phyloP scores from a whole-genome alignment of 495 filamentous ascomycete genomes.

The Chaetomium cochliodes region DNA sequence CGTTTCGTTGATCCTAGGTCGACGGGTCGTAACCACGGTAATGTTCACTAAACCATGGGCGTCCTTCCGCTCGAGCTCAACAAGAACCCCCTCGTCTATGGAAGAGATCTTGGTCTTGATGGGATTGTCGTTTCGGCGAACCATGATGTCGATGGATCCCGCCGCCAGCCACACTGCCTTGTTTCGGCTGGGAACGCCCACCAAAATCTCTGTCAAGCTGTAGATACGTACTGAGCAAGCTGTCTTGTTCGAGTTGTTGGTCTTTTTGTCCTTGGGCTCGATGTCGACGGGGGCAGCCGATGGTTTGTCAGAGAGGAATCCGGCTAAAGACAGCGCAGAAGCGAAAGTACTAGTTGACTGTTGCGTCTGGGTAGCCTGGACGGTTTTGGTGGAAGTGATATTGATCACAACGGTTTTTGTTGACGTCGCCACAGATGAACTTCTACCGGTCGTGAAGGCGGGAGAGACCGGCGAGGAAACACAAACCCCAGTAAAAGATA shows the following conservation, averaged over 20 bases:
- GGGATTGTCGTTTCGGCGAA: conserved; percentile 40
- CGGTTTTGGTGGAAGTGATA: conserved; percentile 40
- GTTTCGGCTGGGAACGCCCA: conserved; percentile 38
- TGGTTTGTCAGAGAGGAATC: conserved; percentile 41
- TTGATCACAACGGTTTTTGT: conserved; percentile 41
- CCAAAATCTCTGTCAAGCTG: conserved; percentile 42
- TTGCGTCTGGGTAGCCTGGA: conserved; percentile 37
- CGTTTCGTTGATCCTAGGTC: conserved; percentile 48
- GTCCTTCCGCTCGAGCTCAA: conserved; percentile 42
- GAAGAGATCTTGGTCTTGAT: conserved; percentile 45
- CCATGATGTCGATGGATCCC: conserved; percentile 46
- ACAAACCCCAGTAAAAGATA: conserved; percentile 21
- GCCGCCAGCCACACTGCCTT: conserved; percentile 45
- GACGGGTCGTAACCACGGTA: conserved; percentile 44
- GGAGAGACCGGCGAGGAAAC: conserved; percentile 7
- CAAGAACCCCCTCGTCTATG: conserved; percentile 45
- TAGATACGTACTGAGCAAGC: conserved; percentile 40
- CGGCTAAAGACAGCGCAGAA: conserved; percentile 39
- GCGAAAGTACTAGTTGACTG: conserved; percentile 44
- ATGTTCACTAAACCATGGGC: conserved; percentile 46
- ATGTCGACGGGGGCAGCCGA: conserved; percentile 27
- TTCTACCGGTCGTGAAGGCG: conserved; percentile 14
- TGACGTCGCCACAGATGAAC: conserved; percentile 31
- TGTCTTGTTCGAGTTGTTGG: conserved; percentile 25
- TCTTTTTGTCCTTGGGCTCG: conserved; percentile 26